Evolutionary conservation across 2,329 filamentous ascomycete genomes (phyloP), one percentile per base, ranked within the genome.

Genomic region (Neopestalotiopsis clavispora): DNA sequence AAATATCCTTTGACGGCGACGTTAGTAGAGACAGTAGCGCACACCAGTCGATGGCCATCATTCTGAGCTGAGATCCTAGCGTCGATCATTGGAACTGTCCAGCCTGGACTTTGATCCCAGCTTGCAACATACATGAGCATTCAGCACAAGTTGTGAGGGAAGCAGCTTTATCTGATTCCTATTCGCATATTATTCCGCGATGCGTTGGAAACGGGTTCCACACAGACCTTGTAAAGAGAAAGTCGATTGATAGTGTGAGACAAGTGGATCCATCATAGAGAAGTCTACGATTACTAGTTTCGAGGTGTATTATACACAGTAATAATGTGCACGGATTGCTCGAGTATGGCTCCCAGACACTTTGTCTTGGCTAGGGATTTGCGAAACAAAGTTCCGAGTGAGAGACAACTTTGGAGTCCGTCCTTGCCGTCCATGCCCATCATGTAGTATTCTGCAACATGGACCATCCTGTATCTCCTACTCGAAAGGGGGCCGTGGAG

Each of bases 401-500:
- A 52, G 45, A 52, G 34, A 38, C 34, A 52, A 9, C n/a, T 52
- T 17, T 20, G 20, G 45, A 7, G 45, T 52, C 45, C 45, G 45
- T 20, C 4, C 45, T 9, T 20, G 17, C 17, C 17, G 45, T 17
- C 30, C 30, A 20, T 61, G 14, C 7, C 12, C 17, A 23, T 6
- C 58, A 57, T 57, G n/a, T 57, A 60, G n/a, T 57, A 60, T 20
- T 60, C 28, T 17, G n/a, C 45, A 52, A n/a, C 45, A n/a, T 56
- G 20, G 5, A 14, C 14, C 6, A 6, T n/a, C 2, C 14, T 56
- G 20, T 56, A 3, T 3, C 34, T 38, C 34, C 10, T 38, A 38
- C 34, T 38, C 34, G 34, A 38, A 38, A 38, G 34, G 34, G 34
- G 34, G 34, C 6, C 34, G 34, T 38, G 34, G 34, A 38, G 10